Evolutionary conservation across 345 rosid genomes (phyloP).

Genomic region (Bretschneidera sinensis): DNA sequence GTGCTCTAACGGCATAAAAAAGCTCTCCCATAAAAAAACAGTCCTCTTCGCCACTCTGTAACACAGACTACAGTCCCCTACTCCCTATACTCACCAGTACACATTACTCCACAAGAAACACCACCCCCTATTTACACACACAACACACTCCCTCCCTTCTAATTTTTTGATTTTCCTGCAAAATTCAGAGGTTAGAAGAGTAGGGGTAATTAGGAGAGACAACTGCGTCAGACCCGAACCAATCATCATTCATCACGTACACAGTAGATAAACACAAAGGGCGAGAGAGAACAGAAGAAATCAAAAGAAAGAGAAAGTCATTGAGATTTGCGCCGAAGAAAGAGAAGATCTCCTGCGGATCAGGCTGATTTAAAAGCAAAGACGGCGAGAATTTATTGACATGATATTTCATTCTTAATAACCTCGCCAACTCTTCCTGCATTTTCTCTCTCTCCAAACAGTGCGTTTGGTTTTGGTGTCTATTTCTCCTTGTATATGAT

Average conservation of each 20-base stretch:
- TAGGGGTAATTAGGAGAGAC: constrained; percentile 34
- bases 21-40: constrained; percentile 9
- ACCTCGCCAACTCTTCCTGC: background rate
- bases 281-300: constrained; percentile 9
- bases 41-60: constrained; percentile 27
- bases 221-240: constrained; percentile 34
- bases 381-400: constrained; percentile 69
- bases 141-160: background rate
- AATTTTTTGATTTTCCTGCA: background rate
- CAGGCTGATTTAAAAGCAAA: constrained; percentile 59
- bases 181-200: constrained; percentile 2
- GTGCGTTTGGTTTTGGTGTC: background rate
- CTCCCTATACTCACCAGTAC: constrained; percentile 10
- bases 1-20: constrained; percentile 43
- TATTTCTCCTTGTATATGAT: too few relatives aligned
- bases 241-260: constrained; percentile 27
- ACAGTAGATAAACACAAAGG: too few relatives aligned
- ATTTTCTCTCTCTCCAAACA: background rate
- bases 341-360: constrained; percentile 34
- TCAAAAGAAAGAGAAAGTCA: background rate
- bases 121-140: constrained; percentile 15
- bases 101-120: constrained; percentile 20
- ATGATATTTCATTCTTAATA: constrained; percentile 12
- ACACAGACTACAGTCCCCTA: constrained; percentile 14
- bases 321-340: constrained; percentile 49